Conservation (phyloP, 306 rosid genomes). For the Phaseolus lunatus region DNA sequence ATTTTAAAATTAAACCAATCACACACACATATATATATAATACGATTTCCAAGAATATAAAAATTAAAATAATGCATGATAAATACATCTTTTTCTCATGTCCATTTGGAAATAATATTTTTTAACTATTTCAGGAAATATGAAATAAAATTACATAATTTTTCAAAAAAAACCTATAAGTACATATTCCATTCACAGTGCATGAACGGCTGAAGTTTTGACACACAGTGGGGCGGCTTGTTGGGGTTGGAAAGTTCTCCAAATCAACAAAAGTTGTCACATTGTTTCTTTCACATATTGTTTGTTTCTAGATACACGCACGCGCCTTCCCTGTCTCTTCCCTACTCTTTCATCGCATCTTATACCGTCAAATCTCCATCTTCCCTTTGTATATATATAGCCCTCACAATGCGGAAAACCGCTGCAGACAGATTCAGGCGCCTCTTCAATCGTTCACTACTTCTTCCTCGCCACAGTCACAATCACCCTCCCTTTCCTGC, state of each 20-base stretch:
- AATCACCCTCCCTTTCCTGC: background rate
- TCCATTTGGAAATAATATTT: no score
- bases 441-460: slow-evolving; percentile 53
- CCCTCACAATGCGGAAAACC: slow-evolving; percentile 73
- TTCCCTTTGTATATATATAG: background rate
- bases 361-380: background rate
- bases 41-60: no score
- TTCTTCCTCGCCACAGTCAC: slow-evolving; percentile 9
- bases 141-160: no score
- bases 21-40: no score
- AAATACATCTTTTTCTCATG: no score
- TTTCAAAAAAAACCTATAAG: no score
- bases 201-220: background rate
- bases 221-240: background rate
- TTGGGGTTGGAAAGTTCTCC: background rate
- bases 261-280: background rate
- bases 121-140: no score
- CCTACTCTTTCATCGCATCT: background rate
- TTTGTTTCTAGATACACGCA: slow-evolving; percentile 12
- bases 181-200: no score
- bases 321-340: background rate
- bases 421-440: slow-evolving; percentile 53
- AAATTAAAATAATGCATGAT: no score
- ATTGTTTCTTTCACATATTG: background rate
- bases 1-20: no score